Evolutionary conservation across 1,284 basidiomycete species (phyloP), one percentile per base, ranked within the genome.

Genomic region (Stygiomarasmius scandens): DNA sequence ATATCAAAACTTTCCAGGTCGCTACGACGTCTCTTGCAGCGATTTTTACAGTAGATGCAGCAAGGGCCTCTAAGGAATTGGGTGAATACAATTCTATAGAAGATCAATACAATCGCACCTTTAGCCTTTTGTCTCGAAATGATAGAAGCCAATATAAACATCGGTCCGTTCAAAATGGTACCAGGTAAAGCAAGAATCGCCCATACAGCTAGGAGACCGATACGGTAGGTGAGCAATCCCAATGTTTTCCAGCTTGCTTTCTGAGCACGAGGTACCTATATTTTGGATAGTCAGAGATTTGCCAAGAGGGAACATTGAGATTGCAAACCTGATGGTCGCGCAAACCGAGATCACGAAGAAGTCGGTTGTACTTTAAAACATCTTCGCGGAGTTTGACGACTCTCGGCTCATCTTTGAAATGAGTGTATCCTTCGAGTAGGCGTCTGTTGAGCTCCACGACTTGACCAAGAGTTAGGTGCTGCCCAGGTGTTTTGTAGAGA

Each of bases 311-410:
- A n/a, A n/a, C n/a, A n/a, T n/a, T n/a, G n/a, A n/a, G n/a, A n/a
- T n/a, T n/a, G n/a, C n/a, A n/a, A 64, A 95, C 96, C 79, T 99
- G 97, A 70, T 99, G 97, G 71, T 99, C 97, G 55, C 95, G 90
- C 58, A 99, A 79, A n/a, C 97, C 97, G 60, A 99, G 83, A 75
- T 98, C 95, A 46, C 90, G 84, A 43, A 99, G 80, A 53, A 90
- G 79, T 59, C 94, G 90, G 71, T 99, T 99, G 73, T 99, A 99
- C 62, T 90, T 90, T 43, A 96, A 78, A n/a, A 99, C 93, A 61
- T 94, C 88, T 49, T 79, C 79, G 49, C 93, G 85, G 22, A 99
- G 79, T 53, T 90, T 87, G 68, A 92, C 86, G 22, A 99, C 87
- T 23, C 90, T 85, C 0, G 96, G 95, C 67, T 98, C 95, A 68